Percentiles rank a stretch among this genome's conserved stretches.
These are phyloP conservation scores for Bipolaris bicolor DNA, from an alignment of 2,329 filamentous ascomycete genomes.

Conservation along the genomic window DNA sequence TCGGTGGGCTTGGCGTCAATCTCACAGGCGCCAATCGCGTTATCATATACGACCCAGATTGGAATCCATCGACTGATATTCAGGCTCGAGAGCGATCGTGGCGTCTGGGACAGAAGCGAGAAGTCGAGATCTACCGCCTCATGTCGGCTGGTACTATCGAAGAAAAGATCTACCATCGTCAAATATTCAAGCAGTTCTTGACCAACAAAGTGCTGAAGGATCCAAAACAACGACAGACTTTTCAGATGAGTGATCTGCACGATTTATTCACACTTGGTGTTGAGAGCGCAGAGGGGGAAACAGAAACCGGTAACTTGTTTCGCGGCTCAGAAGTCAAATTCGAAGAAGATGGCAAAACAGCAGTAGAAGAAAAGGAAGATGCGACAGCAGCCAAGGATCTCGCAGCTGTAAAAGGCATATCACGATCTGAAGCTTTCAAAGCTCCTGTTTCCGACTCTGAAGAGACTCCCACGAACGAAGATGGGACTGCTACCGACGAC, in stretches of 20 bases:
- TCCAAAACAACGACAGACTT: slow-evolving; percentile 89
- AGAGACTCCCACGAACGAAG: slow-evolving; percentile 26
- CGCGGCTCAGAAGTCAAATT: slow-evolving; percentile 81
- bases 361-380: slow-evolving; percentile 17
- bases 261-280: slow-evolving; percentile 85
- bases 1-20: slow-evolving; percentile 92
- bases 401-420: slow-evolving; percentile 51
- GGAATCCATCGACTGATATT: slow-evolving; percentile 96
- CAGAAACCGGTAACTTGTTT: slow-evolving; percentile 86
- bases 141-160: slow-evolving; percentile 98
- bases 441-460: slow-evolving; percentile 35
- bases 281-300: slow-evolving; percentile 67
- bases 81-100: slow-evolving; percentile 95
- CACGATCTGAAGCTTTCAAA: slow-evolving; percentile 53
- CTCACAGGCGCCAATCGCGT: slow-evolving; percentile 93
- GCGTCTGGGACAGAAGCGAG: slow-evolving; percentile 91
- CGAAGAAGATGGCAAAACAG: slow-evolving; percentile 35
- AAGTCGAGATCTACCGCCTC: slow-evolving; percentile 95
- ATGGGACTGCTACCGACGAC: slow-evolving; percentile 11
- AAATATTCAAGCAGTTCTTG: slow-evolving; percentile 98
- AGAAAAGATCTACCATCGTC: slow-evolving; percentile 98
- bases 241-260: slow-evolving; percentile 87
- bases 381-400: slow-evolving; percentile 38
- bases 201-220: slow-evolving; percentile 96
- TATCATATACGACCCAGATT: slow-evolving; percentile 98